Base-by-base conservation (phyloP, 2,329 filamentous ascomycete species). In the Monilinia laxa region DNA sequence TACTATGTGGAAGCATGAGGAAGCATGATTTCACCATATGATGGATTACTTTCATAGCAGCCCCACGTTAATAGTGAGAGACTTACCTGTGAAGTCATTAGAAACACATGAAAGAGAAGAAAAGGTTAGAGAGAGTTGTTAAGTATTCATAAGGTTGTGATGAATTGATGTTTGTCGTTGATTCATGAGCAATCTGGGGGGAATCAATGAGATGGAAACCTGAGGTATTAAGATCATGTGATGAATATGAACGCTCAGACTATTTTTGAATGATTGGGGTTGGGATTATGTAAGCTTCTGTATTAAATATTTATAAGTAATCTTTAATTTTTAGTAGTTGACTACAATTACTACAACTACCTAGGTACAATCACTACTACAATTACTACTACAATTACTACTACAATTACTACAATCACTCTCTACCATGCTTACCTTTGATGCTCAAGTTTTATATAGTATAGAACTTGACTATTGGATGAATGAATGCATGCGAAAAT, bases 41-140 rank as follows among this genome's bases (percentile, higher is more conserved):
- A 45, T 59, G 60, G 53, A 35, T 53, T 64, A 45, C 65, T 64
- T 67, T 58, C 60, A 64, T 57, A 52, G n/a, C 62, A 64, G 45
- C 60, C 31, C 52, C 65, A 64, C 58, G 25, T 12, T 40, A n/a
- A 47, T 51, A 31, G n/a, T 28, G 62, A 63, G n/a, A 64, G 35
- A 64, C 60, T 53, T 62, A 59, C 38, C 45, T 51, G 62, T 52
- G 38, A 54, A 42, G 23, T 11, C 40, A 53, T 52, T 1, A 31
- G 60, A 42, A 47, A 25, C 35, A n/a, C 14, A 40, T 51, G 45
- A 53, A 40, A 38, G n/a, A 18, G 20, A 57, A 53, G 60, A 16
- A 45, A 53, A 53, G 65, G 20, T 20, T 31, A 59, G 35, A 23
- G 53, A 67, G 53, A 67, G 65, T 64, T 67, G 65, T 67, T 67